Percentiles rank a stretch among this genome's conserved stretches.
Conservation (phyloP, 2,329 filamentous ascomycete species). For the Sporothrix curviconia region DNA sequence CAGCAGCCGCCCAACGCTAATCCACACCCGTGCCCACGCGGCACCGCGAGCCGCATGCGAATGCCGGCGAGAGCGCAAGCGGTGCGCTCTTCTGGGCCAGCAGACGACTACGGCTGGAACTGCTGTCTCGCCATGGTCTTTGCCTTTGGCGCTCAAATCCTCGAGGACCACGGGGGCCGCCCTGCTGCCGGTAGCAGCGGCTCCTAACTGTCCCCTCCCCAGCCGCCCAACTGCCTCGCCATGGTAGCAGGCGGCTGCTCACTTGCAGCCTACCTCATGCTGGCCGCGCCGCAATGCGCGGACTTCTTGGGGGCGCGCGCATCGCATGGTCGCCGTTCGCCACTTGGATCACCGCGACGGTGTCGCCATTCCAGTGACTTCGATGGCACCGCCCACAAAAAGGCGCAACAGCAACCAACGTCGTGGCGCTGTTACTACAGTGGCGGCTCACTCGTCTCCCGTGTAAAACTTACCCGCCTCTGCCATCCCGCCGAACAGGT, state of each 20-base stretch:
- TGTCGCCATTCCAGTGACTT: neutral
- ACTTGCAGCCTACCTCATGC: too few species aligned
- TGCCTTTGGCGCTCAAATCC: slow-evolving; percentile 18
- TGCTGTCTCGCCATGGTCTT: slow-evolving; percentile 20
- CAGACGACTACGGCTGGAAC: slow-evolving; percentile 18
- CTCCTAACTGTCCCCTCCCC: too few species aligned
- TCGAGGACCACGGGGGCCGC: slow-evolving; percentile 15
- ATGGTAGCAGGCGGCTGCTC: too few species aligned
- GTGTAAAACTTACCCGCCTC: neutral
- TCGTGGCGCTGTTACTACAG: too few species aligned
- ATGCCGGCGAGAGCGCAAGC: too few species aligned
- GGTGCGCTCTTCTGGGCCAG: neutral
- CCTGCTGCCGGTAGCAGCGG: slow-evolving; percentile 8
- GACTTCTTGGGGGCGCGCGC: slow-evolving; percentile 37
- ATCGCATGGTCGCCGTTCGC: slow-evolving; percentile 38
- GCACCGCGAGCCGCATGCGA: too few species aligned
- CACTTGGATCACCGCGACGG: slow-evolving; percentile 34
- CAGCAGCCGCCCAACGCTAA: neutral
- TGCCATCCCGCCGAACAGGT: neutral
- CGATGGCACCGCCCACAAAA: neutral
- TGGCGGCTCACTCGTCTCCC: neutral
- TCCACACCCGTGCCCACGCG: neutral
- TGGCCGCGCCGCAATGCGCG: slow-evolving; percentile 33
- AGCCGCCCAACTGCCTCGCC: too few species aligned
- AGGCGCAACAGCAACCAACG: neutral